These are phyloP conservation scores for Mycena vitilis DNA, from an alignment of 768 basidiomycete genomes.

Conservation along the genomic window DNA sequence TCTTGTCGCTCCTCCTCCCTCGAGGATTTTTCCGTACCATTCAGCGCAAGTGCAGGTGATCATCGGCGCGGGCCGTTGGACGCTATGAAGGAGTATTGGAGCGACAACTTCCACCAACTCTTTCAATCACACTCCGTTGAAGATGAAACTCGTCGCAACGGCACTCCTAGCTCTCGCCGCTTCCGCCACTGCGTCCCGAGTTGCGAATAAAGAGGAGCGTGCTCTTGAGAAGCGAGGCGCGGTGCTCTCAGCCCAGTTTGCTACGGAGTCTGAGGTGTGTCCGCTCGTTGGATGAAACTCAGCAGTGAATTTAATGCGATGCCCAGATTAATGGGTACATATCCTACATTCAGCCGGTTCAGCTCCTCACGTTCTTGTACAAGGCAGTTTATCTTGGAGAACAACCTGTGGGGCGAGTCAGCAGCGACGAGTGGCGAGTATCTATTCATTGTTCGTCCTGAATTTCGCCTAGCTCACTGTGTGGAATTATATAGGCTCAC, in stretches of 20 bases:
- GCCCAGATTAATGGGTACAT: conserved; percentile 16
- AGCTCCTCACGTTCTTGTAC: not conserved
- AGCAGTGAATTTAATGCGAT: not conserved
- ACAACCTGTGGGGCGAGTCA: conserved; percentile 48
- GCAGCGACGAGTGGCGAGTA: conserved; percentile 42
- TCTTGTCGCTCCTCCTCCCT: too few species aligned
- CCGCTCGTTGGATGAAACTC: not conserved
- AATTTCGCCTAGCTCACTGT: not conserved
- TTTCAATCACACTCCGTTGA: too few species aligned
- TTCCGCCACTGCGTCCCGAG: conserved; percentile 1
- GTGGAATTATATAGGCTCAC: conserved; percentile 39
- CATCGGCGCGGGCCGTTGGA: too few species aligned
- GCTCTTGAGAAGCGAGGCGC: conserved; percentile 41
- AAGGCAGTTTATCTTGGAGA: conserved; percentile 37
- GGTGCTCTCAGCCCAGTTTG: conserved; percentile 44
- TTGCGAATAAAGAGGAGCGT: conserved; percentile 11
- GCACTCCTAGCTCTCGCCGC: conserved; percentile 8
- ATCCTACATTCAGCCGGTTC: too few species aligned
- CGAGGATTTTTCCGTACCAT: too few species aligned
- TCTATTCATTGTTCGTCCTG: not conserved
- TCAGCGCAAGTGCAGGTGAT: too few species aligned
- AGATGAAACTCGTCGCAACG: conserved; percentile 21
- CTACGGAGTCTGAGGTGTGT: conserved; percentile 46
- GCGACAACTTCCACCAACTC: too few species aligned
- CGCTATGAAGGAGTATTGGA: too few species aligned